These are phyloP conservation scores for Candida caryicola DNA, from an alignment of 805 yeast species.

Conservation along the genomic window DNA sequence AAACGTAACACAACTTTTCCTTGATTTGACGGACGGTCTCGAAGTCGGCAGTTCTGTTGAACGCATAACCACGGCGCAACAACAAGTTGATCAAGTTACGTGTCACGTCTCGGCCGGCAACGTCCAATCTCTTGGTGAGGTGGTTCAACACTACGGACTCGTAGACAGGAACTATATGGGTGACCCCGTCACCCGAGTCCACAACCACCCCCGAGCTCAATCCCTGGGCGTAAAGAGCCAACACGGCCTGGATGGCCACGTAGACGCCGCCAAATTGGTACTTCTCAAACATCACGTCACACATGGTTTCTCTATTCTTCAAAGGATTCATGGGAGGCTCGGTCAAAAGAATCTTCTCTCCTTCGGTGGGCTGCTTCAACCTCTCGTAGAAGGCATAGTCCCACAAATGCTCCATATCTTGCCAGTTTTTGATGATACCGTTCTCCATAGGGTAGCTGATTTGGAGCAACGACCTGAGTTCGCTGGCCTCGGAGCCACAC, in stretches of 20 bases:
- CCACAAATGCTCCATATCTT: constrained; percentile 98
- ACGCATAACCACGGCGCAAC: constrained; percentile 94
- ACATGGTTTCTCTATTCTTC: constrained; percentile 86
- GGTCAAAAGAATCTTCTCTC: constrained; percentile 80
- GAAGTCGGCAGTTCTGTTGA: constrained; percentile 97
- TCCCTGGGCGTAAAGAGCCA: constrained; percentile 96
- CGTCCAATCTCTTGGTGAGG: constrained; percentile 86
- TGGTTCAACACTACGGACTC: constrained; percentile 96
- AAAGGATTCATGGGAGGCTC: constrained; percentile 98
- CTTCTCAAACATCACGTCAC: constrained; percentile 88
- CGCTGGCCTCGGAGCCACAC: constrained; percentile 96
- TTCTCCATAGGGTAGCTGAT: constrained; percentile 98
- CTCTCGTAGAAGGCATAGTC: constrained; percentile 93
- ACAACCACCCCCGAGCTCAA: constrained; percentile 96
- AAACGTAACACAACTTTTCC: constrained; percentile 92
- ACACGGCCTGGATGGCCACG: constrained; percentile 96
- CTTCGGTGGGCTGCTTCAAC: constrained; percentile 72
- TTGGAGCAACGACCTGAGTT: constrained; percentile 85
- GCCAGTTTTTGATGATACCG: constrained; percentile 97
- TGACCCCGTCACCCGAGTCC: constrained; percentile 98
- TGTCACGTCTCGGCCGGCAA: constrained; percentile 99
- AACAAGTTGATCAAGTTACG: constrained; percentile 86
- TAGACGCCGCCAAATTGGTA: constrained; percentile 90
- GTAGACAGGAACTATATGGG: constrained; percentile 97
- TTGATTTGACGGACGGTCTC: constrained; percentile 98